Conservation (phyloP, 192 early-diverging fungal genomes). For the Backusella morwellensis region DNA sequence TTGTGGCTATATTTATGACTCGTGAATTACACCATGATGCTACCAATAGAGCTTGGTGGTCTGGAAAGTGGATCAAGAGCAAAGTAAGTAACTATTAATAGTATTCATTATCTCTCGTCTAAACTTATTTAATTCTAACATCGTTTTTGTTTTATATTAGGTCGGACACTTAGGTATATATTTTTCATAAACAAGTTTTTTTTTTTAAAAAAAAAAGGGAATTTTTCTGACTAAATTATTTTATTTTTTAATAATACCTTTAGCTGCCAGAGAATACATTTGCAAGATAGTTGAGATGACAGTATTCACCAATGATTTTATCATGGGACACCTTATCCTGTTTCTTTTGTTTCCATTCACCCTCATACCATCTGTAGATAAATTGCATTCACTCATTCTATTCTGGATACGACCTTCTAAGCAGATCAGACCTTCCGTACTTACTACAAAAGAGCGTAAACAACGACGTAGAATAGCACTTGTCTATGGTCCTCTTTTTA, state of each 20-base stretch:
- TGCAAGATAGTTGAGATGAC: slow-evolving; percentile 84
- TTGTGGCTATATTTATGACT: slow-evolving; percentile 59
- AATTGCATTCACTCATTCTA: slow-evolving; percentile 63
- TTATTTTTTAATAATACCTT: slow-evolving; percentile 52
- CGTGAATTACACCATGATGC: slow-evolving; percentile 67
- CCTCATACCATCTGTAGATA: slow-evolving; percentile 59
- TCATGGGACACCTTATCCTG: slow-evolving; percentile 64
- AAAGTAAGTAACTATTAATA: slow-evolving; percentile 55
- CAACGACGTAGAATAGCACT: slow-evolving; percentile 54
- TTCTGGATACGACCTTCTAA: slow-evolving; percentile 69
- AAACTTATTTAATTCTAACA: background rate
- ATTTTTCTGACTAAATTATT: slow-evolving; percentile 3
- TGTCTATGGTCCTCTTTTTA: slow-evolving; percentile 54
- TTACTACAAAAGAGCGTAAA: slow-evolving; percentile 62
- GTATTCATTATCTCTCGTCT: slow-evolving; percentile 47
- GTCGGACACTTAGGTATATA: background rate
- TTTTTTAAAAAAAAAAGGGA: background rate
- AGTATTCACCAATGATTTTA: slow-evolving; percentile 64
- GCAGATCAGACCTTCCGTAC: slow-evolving; percentile 62
- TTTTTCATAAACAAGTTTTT: background rate
- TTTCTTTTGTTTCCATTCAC: slow-evolving; percentile 72
- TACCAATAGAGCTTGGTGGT: slow-evolving; percentile 73
- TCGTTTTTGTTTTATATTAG: background rate
- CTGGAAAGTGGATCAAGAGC: slow-evolving; percentile 62
- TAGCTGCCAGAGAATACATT: slow-evolving; percentile 49